Conservation (phyloP, 1,284 basidiomycete species). For the Cutaneotrichosporon curvatum region DNA sequence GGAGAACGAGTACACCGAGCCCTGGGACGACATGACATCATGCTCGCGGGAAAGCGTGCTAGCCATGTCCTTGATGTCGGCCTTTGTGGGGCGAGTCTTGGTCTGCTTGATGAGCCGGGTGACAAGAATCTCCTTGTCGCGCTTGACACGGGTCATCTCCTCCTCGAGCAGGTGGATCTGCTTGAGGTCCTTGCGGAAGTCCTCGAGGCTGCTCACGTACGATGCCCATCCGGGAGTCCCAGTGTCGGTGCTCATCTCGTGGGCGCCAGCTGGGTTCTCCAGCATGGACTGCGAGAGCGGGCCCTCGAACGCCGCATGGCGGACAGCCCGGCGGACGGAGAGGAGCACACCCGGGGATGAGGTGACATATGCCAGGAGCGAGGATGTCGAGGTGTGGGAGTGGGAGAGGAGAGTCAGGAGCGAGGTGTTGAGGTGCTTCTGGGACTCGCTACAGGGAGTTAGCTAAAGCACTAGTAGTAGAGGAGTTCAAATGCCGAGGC, state of each 20-base stretch:
- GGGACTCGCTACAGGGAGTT: constrained; percentile 38
- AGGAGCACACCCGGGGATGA: constrained; percentile 44
- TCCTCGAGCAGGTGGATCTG: constrained; percentile 46
- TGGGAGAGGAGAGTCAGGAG: constrained; percentile 45
- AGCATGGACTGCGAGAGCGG: constrained; percentile 28
- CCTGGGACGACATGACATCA: constrained; percentile 23
- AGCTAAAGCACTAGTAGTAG: not conserved
- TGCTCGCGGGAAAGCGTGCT: constrained; percentile 9
- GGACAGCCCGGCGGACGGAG: constrained; percentile 40
- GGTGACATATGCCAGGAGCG: constrained; percentile 45
- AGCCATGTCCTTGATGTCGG: constrained; percentile 39
- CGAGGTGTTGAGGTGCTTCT: constrained; percentile 41
- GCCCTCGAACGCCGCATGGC: constrained; percentile 45
- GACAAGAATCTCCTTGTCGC: constrained; percentile 45
- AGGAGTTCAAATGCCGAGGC: constrained; percentile 8
- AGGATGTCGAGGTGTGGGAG: constrained; percentile 46
- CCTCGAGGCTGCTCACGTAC: constrained; percentile 39
- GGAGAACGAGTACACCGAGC: constrained; percentile 24
- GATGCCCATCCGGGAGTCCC: constrained; percentile 41
- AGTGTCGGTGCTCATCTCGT: constrained; percentile 10
- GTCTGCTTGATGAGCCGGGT: constrained; percentile 45
- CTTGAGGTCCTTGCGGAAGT: constrained; percentile 45
- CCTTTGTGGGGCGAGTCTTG: constrained; percentile 41
- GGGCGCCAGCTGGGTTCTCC: constrained; percentile 3
- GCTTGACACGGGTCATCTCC: constrained; percentile 43